phyloP scores from a whole-genome alignment of 768 basidiomycete genomes.

The Sarcomyxa edulis region DNA sequence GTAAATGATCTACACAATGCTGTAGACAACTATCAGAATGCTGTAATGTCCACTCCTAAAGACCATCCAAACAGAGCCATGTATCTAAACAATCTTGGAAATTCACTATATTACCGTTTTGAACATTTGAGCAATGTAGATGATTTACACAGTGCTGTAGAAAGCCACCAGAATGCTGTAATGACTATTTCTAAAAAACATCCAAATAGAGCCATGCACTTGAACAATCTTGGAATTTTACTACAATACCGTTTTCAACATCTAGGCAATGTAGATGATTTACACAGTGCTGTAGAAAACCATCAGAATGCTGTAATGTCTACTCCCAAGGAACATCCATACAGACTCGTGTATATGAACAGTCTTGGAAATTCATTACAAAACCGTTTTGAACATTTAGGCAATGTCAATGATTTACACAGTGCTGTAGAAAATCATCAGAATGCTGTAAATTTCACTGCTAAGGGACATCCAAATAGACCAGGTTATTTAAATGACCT shows the following conservation, averaged over 20 bases:
- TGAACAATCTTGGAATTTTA: constrained; percentile 11
- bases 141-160: constrained; percentile 11
- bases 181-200: constrained; percentile 5
- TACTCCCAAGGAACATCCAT: constrained; percentile 8
- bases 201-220: neutral
- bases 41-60: constrained; percentile 1
- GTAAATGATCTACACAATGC: constrained; percentile 8
- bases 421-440: constrained; percentile 9
- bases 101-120: constrained; percentile 5
- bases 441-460: constrained; percentile 10
- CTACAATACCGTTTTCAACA: constrained; percentile 7
- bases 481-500: constrained; percentile 12
- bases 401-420: constrained; percentile 19
- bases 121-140: constrained; percentile 2
- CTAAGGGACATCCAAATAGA: constrained; percentile 12
- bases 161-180: constrained; percentile 7
- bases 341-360: constrained; percentile 4
- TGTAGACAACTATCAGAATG: constrained; percentile 3
- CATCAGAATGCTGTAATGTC: constrained; percentile 7
- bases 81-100: constrained; percentile 7
- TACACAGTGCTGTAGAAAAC: constrained; percentile 9
- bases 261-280: constrained; percentile 10
- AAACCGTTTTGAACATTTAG: constrained; percentile 16
- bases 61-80: constrained; percentile 2
- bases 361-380: constrained; percentile 18